Conservation (phyloP, 2,329 filamentous ascomycete genomes). For the Beauveria bassiana region DNA sequence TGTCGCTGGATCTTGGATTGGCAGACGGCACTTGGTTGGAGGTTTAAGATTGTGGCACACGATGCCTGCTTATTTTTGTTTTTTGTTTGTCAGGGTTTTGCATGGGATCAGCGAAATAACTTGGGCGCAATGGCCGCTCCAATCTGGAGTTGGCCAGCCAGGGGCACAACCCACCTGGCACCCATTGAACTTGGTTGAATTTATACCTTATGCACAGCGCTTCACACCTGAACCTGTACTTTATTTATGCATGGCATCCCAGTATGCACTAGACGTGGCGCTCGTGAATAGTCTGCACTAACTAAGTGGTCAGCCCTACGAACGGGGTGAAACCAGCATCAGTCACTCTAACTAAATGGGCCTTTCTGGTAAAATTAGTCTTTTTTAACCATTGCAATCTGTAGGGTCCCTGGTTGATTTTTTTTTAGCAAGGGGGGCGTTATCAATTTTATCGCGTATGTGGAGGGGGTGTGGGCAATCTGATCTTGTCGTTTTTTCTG, state of each 20-base stretch:
- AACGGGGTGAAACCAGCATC: not conserved
- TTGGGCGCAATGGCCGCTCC: conserved; percentile 4
- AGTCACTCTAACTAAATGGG: not conserved
- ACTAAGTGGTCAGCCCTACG: not conserved
- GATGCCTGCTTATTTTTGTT: not conserved
- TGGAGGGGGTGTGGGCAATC: no score
- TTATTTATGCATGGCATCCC: not conserved
- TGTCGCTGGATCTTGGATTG: conserved; percentile 2
- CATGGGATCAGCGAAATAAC: conserved; percentile 8
- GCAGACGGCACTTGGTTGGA: not conserved
- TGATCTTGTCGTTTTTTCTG: no score
- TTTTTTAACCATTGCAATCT: not conserved
- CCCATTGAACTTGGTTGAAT: conserved; percentile 1
- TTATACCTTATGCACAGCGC: not conserved
- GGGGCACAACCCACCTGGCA: conserved; percentile 13
- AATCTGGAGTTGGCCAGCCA: conserved; percentile 5
- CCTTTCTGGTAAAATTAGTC: no score
- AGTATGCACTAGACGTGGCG: no score
- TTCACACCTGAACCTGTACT: not conserved
- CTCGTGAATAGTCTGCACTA: no score
- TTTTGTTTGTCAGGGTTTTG: not conserved
- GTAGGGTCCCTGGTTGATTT: no score
- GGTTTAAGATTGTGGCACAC: conserved; percentile 3
- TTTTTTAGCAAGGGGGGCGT: no score
- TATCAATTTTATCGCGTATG: no score